phyloP scores from a whole-genome alignment of 1,284 basidiomycete species.

The Ceratobasidium sp. region DNA sequence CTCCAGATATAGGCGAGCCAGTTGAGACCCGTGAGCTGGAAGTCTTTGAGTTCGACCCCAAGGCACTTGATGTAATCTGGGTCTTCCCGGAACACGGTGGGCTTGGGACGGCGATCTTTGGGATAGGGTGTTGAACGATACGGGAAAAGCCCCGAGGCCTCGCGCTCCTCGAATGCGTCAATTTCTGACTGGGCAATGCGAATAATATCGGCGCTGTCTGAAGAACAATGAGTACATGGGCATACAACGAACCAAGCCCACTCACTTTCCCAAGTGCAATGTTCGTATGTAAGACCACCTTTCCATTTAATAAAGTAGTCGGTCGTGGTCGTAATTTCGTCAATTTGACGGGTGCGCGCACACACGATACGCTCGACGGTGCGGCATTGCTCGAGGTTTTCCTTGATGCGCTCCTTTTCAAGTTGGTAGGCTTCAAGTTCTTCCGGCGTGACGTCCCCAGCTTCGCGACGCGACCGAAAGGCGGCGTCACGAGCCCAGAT shows the following conservation, averaged over 20 bases:
- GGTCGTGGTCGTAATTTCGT: conserved; percentile 62
- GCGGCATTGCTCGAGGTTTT: conserved; percentile 90
- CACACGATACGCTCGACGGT: conserved; percentile 91
- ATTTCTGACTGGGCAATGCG: conserved; percentile 78
- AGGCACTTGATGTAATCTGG: conserved; percentile 78
- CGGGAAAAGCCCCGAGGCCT: conserved; percentile 83
- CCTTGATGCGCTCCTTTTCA: conserved; percentile 88
- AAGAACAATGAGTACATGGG: conserved; percentile 13
- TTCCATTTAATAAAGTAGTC: conserved; percentile 99
- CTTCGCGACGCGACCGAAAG: conserved; percentile 74
- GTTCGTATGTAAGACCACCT: conserved; percentile 86
- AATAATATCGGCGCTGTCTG: conserved; percentile 71
- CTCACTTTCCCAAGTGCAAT: conserved; percentile 94
- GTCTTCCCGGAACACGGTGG: conserved; percentile 88
- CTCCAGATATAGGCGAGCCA: conserved; percentile 98
- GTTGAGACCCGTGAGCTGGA: conserved; percentile 97
- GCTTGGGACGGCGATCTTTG: conserved; percentile 76
- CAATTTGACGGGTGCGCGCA: conserved; percentile 70
- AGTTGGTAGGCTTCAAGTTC: conserved; percentile 89
- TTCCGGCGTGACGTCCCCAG: conserved; percentile 79
- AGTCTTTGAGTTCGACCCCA: conserved; percentile 86
- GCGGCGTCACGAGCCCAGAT: conserved; percentile 62
- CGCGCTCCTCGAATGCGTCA: conserved; percentile 79
- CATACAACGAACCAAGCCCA: background rate
- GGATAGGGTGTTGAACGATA: conserved; percentile 81